phyloP scores from a whole-genome alignment of 176 grass and related monocot species.

The Canna indica region DNA sequence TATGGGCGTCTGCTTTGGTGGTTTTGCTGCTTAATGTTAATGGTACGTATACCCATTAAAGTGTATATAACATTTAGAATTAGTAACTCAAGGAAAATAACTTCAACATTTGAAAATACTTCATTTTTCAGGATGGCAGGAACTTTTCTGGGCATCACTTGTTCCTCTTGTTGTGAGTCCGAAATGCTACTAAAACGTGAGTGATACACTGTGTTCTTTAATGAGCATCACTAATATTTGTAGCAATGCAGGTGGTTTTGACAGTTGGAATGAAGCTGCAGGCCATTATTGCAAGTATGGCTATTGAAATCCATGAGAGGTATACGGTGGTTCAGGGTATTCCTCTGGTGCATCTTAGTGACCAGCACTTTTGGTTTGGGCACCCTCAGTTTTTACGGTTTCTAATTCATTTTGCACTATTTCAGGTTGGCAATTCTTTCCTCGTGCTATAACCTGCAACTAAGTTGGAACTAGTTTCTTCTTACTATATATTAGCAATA shows the following conservation, averaged over 20 bases:
- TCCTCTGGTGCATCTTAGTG: conserved; percentile 64
- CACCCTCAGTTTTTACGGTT: conserved; percentile 58
- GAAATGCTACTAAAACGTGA: neutral
- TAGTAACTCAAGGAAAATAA: neutral
- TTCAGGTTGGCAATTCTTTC: conserved; percentile 40
- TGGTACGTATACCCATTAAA: conserved; percentile 36
- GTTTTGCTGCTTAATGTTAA: conserved; percentile 76
- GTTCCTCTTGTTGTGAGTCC: conserved; percentile 66
- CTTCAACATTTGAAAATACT: conserved; percentile 17
- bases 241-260: conserved; percentile 54
- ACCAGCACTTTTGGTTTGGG: conserved; percentile 84
- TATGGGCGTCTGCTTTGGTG: conserved; percentile 70
- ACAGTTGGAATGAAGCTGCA: conserved; percentile 80
- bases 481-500: no score
- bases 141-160: conserved; percentile 60
- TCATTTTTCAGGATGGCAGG: conserved; percentile 41
- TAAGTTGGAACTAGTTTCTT: no score
- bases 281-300: conserved; percentile 83
- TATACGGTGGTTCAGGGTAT: conserved; percentile 87
- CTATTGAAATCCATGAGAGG: conserved; percentile 64
- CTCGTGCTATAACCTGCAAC: neutral
- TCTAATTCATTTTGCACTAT: conserved; percentile 75
- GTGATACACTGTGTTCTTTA: neutral
- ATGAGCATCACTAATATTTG: conserved; percentile 4
- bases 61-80: neutral